A percentile compares a stretch with the other conserved stretches of the same genome.
These are phyloP conservation scores for Sporothrix curviconia DNA, from an alignment of 2,329 filamentous ascomycete genomes.

Conservation along the genomic window DNA sequence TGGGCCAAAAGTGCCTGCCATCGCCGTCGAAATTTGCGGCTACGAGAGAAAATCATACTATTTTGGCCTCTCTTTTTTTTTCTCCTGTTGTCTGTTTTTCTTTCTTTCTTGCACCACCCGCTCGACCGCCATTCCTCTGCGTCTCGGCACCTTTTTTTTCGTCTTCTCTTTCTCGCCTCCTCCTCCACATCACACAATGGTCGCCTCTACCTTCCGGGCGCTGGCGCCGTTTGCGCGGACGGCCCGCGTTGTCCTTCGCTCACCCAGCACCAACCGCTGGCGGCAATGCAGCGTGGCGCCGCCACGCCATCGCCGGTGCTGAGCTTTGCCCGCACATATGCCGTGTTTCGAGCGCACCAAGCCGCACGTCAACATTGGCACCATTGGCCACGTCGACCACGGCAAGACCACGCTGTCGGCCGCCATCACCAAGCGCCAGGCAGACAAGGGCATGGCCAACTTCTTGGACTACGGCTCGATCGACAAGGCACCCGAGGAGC, in stretches of 20 bases:
- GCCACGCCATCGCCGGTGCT: conserved; percentile 49
- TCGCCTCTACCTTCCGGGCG: conserved; percentile 75
- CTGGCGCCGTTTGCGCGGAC: conserved; percentile 75
- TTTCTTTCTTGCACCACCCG: not conserved
- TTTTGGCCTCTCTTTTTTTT: conserved; percentile 1
- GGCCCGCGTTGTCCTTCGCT: conserved; percentile 60
- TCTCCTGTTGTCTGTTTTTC: not conserved
- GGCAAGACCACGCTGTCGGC: conserved; percentile 99
- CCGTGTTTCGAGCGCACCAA: conserved; percentile 80
- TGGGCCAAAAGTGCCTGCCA: conserved; percentile 3
- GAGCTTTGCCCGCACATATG: conserved; percentile 60
- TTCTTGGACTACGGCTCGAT: conserved; percentile 98
- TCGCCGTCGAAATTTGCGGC: conserved; percentile 7
- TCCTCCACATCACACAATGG: conserved; percentile 49
- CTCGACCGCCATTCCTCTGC: not conserved
- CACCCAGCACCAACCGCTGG: conserved; percentile 54
- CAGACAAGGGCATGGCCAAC: conserved; percentile 85
- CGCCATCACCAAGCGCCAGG: conserved; percentile 96
- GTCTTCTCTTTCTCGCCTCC: conserved; percentile 13
- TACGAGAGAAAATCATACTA: conserved; percentile 7
- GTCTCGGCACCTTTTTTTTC: not conserved
- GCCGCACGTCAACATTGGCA: conserved; percentile 98
- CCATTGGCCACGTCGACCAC: conserved; percentile 99
- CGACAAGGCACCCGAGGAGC: conserved; percentile 98
- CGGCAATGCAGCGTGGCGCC: conserved; percentile 69